A percentile compares a stretch with the other conserved stretches of the same genome.
phyloP scores from a whole-genome alignment of 345 rosid species.

The Litchi chinensis region DNA sequence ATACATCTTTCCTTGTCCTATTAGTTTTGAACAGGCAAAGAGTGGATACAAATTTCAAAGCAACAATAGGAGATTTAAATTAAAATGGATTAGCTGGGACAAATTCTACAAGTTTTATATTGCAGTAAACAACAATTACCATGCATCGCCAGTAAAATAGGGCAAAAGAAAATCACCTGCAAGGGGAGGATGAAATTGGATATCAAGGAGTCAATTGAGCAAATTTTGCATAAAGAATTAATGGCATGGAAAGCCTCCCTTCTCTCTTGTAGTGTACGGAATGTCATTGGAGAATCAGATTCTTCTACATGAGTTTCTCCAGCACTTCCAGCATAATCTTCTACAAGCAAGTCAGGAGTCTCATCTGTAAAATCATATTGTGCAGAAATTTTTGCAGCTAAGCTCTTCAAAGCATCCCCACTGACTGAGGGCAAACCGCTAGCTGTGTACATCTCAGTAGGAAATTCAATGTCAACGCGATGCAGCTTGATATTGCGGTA shows the following conservation, averaged over 20 bases:
- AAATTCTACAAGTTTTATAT: not conserved
- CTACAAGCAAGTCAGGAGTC: conserved; percentile 33
- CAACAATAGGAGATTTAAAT: not conserved
- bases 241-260: conserved; percentile 93
- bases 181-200: conserved; percentile 93
- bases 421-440: conserved; percentile 88
- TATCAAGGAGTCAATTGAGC: conserved; percentile 87
- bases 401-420: conserved; percentile 69
- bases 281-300: conserved; percentile 37
- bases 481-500: conserved; percentile 61
- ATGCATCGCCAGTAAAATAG: conserved; percentile 8
- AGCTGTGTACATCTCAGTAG: conserved; percentile 67
- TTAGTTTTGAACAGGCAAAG: not conserved
- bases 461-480: conserved; percentile 48
- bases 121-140: not conserved
- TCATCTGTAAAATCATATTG: conserved; percentile 53
- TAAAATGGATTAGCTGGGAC: not conserved
- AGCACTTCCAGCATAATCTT: conserved; percentile 34
- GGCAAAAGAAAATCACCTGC: conserved; percentile 58
- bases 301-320: conserved; percentile 26
- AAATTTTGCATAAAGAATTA: conserved; percentile 87
- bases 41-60: not conserved
- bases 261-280: conserved; percentile 56
- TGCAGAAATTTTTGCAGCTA: conserved; percentile 84
- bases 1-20: not conserved